Evolutionary conservation across 2,329 filamentous ascomycete species (phyloP), one percentile per base, ranked within the genome.

Genomic region (Nigrograna mackinnonii): DNA sequence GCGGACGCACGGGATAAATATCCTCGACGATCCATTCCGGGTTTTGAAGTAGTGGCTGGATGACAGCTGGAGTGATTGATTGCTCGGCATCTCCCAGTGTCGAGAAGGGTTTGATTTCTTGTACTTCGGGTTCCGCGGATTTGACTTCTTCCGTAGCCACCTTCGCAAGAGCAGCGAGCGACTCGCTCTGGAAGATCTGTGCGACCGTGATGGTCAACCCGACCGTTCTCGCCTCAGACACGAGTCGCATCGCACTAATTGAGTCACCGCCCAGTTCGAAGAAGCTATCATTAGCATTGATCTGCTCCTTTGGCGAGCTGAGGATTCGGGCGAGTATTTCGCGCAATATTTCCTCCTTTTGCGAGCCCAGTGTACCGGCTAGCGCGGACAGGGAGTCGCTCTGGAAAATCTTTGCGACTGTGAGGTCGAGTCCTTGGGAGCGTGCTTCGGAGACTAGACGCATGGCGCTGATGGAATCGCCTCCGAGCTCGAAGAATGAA

Each of bases 1-100:
- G 69, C 4, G 81, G 80, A 0, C 80, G 75, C 1, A 79, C 73
- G 2, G 83, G 83, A 2, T 83, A 70, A 2, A 84, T 73, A 49
- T 85, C 78, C 2, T 67, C 58, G 31, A 86, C 72, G 6, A 70
- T 72, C 69, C 77, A 80, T 18, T 71, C 63, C 7, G 71, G 68
- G 43, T 80, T 71, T 6, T 73, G 71, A 4, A 86, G 73, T 33
- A 74, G 71, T 0, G 79, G 74, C 14, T 70, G 72, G 21, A 86
- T 73, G 2, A 65, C 62, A n/a, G 72, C 67, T 4, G 73, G 65
- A 9, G 80, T 57, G 37, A 81, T 78, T 31, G 60, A 58, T 0
- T 73, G 50, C 28, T 59, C 63, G 47, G 80, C 69, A 1, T 62
- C 52, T 0, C 67, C 67, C 0, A 85, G 61, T 1, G 79, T 68